phyloP scores from a whole-genome alignment of 1,284 basidiomycete species.

The Cystobasidium slooffiae region DNA sequence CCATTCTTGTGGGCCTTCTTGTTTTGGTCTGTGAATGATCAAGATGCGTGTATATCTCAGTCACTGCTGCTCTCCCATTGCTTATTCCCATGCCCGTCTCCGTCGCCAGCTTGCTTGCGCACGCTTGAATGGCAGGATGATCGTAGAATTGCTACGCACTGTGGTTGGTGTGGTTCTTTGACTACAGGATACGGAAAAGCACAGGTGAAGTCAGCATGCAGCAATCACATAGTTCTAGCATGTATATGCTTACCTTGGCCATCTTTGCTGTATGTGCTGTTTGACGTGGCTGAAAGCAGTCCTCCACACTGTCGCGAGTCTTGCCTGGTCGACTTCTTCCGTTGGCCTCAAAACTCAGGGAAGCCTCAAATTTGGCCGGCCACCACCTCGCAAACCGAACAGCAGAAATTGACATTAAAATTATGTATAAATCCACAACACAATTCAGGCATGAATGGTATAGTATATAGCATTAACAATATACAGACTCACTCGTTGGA shows the following conservation, averaged over 20 bases:
- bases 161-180: slow-evolving; percentile 45
- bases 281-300: slow-evolving; percentile 21
- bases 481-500: no score
- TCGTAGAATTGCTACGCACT: slow-evolving; percentile 7
- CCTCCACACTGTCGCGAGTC: not conserved
- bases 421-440: no score
- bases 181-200: slow-evolving; percentile 18
- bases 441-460: no score
- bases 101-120: not conserved
- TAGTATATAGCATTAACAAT: no score
- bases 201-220: slow-evolving; percentile 1
- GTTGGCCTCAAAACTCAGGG: slow-evolving; percentile 4
- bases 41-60: slow-evolving; percentile 12
- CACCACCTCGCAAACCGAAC: no score
- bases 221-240: not conserved
- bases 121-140: slow-evolving; percentile 7
- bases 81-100: not conserved
- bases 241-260: slow-evolving; percentile 37
- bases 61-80: slow-evolving; percentile 4
- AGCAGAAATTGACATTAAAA: no score
- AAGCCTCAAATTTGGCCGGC: not conserved
- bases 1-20: slow-evolving; percentile 45
- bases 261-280: slow-evolving; percentile 32
- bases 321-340: slow-evolving; percentile 6
- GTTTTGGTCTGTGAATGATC: slow-evolving; percentile 32